phyloP scores from a whole-genome alignment of 129 eudicot genomes.

The Artemisia argyi region DNA sequence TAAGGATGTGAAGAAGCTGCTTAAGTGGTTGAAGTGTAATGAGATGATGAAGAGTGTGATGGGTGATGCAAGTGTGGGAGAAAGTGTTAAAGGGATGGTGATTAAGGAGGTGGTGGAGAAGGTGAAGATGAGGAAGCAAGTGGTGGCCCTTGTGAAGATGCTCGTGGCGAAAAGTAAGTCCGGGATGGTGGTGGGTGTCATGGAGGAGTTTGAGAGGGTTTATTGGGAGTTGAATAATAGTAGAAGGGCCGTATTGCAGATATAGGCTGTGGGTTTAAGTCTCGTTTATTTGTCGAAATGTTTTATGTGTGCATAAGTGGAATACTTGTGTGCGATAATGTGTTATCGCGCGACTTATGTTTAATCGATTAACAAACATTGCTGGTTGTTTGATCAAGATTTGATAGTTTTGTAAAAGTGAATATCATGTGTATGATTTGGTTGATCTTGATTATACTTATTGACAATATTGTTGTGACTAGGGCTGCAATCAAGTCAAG shows the following conservation, averaged over 20 bases:
- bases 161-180: constrained; percentile 50
- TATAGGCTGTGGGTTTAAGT: no score
- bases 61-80: constrained; percentile 35
- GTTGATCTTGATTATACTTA: no score
- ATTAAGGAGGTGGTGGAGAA: constrained; percentile 47
- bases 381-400: no score
- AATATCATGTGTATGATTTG: no score
- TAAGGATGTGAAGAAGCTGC: constrained; percentile 52
- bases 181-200: constrained; percentile 48
- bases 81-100: constrained; percentile 48
- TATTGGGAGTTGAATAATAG: constrained; percentile 32
- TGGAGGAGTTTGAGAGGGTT: constrained; percentile 62
- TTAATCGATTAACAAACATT: no score
- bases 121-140: constrained; percentile 44
- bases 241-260: background rate
- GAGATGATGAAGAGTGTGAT: constrained; percentile 38
- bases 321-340: background rate
- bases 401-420: no score
- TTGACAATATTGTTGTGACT: no score
- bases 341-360: no score
- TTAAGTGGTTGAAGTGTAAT: constrained; percentile 37
- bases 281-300: background rate
- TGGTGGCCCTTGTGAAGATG: constrained; percentile 63
- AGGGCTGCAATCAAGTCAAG: no score
- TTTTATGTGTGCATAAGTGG: background rate